A percentile compares a stretch with the other conserved stretches of the same genome.
Conservation (phyloP, 2,329 filamentous ascomycete genomes). For the Ampelomyces quisqualis region DNA sequence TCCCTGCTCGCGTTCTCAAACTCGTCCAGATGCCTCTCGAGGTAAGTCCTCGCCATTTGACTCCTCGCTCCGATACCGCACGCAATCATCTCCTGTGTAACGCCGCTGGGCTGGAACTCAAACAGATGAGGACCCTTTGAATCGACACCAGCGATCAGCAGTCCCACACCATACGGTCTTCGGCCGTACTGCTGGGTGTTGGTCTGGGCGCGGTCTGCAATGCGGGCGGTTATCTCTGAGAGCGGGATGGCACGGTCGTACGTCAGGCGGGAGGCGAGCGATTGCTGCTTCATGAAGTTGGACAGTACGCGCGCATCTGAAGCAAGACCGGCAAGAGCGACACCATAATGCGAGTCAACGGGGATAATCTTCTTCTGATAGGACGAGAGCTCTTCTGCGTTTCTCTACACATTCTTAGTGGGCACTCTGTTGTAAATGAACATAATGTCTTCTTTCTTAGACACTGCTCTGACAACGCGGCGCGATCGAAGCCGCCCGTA, state of each 20-base stretch:
- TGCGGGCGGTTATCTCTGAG: slow-evolving; percentile 83
- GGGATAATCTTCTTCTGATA: slow-evolving; percentile 99
- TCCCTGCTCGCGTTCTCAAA: slow-evolving; percentile 77
- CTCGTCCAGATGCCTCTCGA: slow-evolving; percentile 85
- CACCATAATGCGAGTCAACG: slow-evolving; percentile 91
- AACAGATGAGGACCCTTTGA: slow-evolving; percentile 93
- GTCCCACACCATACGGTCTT: slow-evolving; percentile 91
- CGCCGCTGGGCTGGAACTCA: slow-evolving; percentile 94
- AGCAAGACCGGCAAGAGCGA: slow-evolving; percentile 93
- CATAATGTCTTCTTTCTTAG: too few relatives aligned
- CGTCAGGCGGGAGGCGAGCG: slow-evolving; percentile 89
- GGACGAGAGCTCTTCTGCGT: slow-evolving; percentile 97
- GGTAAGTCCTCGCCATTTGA: slow-evolving; percentile 96
- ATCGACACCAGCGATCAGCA: slow-evolving; percentile 91
- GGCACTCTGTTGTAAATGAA: slow-evolving; percentile 2
- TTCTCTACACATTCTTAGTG: slow-evolving; percentile 63
- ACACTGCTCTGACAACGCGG: too few relatives aligned
- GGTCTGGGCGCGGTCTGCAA: slow-evolving; percentile 93
- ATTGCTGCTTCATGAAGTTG: slow-evolving; percentile 99
- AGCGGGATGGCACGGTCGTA: slow-evolving; percentile 93
- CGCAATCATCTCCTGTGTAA: slow-evolving; percentile 96
- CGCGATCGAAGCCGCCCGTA: too few relatives aligned
- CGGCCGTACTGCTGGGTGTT: slow-evolving; percentile 98
- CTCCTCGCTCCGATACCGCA: slow-evolving; percentile 94
- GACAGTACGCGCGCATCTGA: slow-evolving; percentile 98